Conservation (phyloP, 2,329 filamentous ascomycete species). For the Fusarium globosum region DNA sequence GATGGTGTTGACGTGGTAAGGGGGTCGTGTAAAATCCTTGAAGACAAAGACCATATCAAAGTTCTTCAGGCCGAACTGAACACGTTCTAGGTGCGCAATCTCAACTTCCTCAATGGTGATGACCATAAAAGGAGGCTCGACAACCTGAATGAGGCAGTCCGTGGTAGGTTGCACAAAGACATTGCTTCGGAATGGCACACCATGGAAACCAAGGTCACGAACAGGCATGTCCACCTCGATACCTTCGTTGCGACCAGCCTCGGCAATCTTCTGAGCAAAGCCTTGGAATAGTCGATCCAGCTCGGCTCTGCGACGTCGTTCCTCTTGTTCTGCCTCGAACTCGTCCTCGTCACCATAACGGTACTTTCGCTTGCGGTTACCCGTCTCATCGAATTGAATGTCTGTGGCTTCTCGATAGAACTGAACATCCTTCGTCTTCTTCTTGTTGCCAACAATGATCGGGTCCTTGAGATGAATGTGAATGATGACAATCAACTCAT, state of each 20-base stretch:
- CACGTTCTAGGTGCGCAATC: slow-evolving; percentile 93
- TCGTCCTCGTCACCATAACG: slow-evolving; percentile 98
- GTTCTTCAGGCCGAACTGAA: slow-evolving; percentile 97
- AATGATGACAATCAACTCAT: slow-evolving; percentile 97
- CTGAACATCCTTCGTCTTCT: slow-evolving; percentile 98
- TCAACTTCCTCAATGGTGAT: slow-evolving; percentile 96
- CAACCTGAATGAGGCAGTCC: slow-evolving; percentile 95
- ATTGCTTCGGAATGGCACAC: slow-evolving; percentile 94
- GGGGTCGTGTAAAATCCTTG: slow-evolving; percentile 93
- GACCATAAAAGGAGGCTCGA: slow-evolving; percentile 96
- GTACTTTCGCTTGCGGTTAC: slow-evolving; percentile 97
- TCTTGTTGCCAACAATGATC: slow-evolving; percentile 95
- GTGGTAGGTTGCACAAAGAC: slow-evolving; percentile 96
- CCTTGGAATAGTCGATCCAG: slow-evolving; percentile 95
- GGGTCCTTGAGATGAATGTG: slow-evolving; percentile 98
- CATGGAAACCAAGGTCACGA: slow-evolving; percentile 94
- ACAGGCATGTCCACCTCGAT: slow-evolving; percentile 97
- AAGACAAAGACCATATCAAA: slow-evolving; percentile 99
- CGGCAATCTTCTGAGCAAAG: slow-evolving; percentile 97
- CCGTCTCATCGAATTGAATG: slow-evolving; percentile 98
- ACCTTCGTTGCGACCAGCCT: slow-evolving; percentile 90
- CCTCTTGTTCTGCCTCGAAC: slow-evolving; percentile 98
- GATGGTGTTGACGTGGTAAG: slow-evolving; percentile 97
- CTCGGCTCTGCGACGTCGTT: slow-evolving; percentile 88
- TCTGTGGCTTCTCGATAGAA: slow-evolving; percentile 98